Percentiles rank a stretch among this genome's conserved stretches.
Conservation (phyloP, 805 yeast genomes). For the Sugiyamaella boreocaroliniensis region DNA sequence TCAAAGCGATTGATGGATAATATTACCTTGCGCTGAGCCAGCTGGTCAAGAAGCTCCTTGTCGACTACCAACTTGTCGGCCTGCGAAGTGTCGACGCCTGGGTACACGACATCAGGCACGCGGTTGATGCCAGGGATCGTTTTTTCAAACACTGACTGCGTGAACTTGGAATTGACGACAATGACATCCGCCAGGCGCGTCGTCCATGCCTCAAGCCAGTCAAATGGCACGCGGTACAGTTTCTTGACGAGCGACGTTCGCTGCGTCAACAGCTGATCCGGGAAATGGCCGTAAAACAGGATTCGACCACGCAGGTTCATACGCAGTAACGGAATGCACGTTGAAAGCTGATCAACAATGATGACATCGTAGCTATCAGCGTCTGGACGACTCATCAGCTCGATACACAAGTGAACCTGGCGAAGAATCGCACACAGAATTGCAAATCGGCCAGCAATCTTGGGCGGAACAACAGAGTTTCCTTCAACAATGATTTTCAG, state of each 20-base stretch:
- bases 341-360: conserved; percentile 82
- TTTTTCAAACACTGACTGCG: conserved; percentile 57
- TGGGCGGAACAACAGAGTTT: conserved; percentile 70
- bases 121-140: conserved; percentile 43
- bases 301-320: conserved; percentile 38
- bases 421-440: conserved; percentile 79
- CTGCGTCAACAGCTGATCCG: conserved; percentile 72
- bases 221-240: conserved; percentile 76
- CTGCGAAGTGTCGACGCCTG: conserved; percentile 59
- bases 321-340: conserved; percentile 68
- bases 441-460: conserved; percentile 56
- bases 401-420: conserved; percentile 57
- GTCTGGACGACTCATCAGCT: conserved; percentile 42
- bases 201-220: conserved; percentile 72
- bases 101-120: conserved; percentile 58
- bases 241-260: conserved; percentile 49
- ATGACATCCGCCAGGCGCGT: conserved; percentile 69
- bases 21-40: conserved; percentile 35
- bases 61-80: not conserved
- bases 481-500: conserved; percentile 70
- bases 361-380: conserved; percentile 56
- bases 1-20: conserved; percentile 87
- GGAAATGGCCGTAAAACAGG: conserved; percentile 92
- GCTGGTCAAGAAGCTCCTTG: conserved; percentile 13
- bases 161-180: conserved; percentile 84